Conservation (phyloP, 2,329 filamentous ascomycete genomes). For the Sordariomycetes sp. region DNA sequence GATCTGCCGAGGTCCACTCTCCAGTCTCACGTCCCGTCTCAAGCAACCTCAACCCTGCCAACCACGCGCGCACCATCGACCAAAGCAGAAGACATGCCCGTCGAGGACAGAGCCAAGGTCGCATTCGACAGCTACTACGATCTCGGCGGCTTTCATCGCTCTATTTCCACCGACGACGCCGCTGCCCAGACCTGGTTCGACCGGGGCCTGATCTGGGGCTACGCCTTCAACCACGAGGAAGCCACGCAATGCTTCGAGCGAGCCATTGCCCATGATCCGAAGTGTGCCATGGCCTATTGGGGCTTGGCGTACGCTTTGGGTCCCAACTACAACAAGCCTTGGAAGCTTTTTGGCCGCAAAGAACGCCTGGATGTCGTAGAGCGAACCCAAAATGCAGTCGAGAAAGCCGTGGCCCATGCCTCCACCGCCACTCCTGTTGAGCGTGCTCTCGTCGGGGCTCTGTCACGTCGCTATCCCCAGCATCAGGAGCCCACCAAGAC, state of each 20-base stretch:
- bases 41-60: not conserved
- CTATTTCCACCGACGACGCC: conserved; percentile 40
- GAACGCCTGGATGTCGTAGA: conserved; percentile 45
- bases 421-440: conserved; percentile 31
- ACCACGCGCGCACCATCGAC: too few relatives aligned
- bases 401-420: conserved; percentile 13
- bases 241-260: conserved; percentile 53
- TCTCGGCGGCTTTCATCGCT: conserved; percentile 49
- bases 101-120: not conserved
- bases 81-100: not conserved
- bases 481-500: conserved; percentile 29
- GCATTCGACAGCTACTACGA: conserved; percentile 41
- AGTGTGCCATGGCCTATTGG: conserved; percentile 59
- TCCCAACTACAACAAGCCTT: conserved; percentile 71
- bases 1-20: too few relatives aligned
- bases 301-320: conserved; percentile 62
- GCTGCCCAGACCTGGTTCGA: conserved; percentile 60
- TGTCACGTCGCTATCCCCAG: conserved; percentile 51
- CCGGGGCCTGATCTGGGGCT: conserved; percentile 64
- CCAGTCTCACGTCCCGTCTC: too few relatives aligned
- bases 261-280: conserved; percentile 42
- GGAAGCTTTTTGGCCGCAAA: conserved; percentile 57
- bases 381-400: conserved; percentile 19
- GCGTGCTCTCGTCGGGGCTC: conserved; percentile 51
- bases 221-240: conserved; percentile 71